Base-by-base conservation (phyloP, 306 rosid species). In the Rosa lucieae region DNA sequence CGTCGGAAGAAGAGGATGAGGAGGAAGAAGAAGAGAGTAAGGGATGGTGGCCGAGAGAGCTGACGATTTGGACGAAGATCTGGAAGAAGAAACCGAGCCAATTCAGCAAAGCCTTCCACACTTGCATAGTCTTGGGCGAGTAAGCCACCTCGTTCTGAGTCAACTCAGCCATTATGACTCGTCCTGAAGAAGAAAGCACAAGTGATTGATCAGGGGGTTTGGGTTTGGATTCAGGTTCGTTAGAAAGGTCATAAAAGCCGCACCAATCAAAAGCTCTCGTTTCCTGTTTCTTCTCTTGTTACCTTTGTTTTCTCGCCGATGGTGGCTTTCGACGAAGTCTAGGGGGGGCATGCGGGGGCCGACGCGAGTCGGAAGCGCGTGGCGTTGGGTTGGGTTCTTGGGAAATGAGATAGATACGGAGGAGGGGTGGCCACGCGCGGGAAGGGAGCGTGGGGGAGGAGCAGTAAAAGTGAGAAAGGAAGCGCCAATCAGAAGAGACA, bases 61-160 rank as follows among this genome's bases (percentile, higher is more conserved):
- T 87, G 85, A 95, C 89, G 89, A 91, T 85, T 86, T 85, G 96
- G 23, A 85, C 76, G 84, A 95, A 93, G 97, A 95, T 91, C 90
- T 90, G 99, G 81, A 89, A 91, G 90, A 95, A 89, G 90, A 89
- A 89, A 71, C 90, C 85, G 4, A 95, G 71, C 98, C 99, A 91
- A 82, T 92, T 91, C 79, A 91, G 67, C 48, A 95, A 74, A 14
- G 97, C 85, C 80, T 89, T 88, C 99, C 96, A 93, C 20, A 86
- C 88, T 82, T 91, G 97, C 77, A 84, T 88, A 70, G 92, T 87
- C 72, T 89, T 78, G 6, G 89, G 89, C 44, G 89, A 86, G 92
- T 86, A 90, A 11, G 67, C 81, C 78, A 84, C 94, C 90, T 95
- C 98, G 21, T 3, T 37, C 91, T 88, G 97, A 88, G 92, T 88